Evolutionary conservation across 495 filamentous ascomycete species (phyloP).

Genomic region (Hyaloscypha variabilis): DNA sequence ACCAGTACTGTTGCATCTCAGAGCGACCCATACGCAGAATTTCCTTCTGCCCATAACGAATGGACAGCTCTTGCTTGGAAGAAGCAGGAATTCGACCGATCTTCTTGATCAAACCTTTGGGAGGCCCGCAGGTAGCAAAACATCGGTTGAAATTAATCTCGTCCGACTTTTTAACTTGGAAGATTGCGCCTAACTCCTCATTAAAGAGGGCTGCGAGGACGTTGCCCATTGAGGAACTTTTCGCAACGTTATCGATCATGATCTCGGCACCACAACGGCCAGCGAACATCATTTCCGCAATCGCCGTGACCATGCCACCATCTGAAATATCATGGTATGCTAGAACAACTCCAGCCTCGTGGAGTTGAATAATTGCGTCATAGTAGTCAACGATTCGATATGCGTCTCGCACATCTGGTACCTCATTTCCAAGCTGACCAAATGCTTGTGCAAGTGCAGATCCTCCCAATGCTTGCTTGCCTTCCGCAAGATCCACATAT

Average conservation of each 20-base stretch:
- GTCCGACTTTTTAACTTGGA: slow-evolving; percentile 86
- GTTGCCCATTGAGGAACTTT: slow-evolving; percentile 57
- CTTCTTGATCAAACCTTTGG: slow-evolving; percentile 74
- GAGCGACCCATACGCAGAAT: slow-evolving; percentile 70
- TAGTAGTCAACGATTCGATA: slow-evolving; percentile 89
- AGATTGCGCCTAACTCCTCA: slow-evolving; percentile 96
- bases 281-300: slow-evolving; percentile 98
- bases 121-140: slow-evolving; percentile 91
- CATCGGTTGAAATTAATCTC: slow-evolving; percentile 84
- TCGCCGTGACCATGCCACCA: slow-evolving; percentile 88
- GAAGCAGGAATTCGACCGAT: slow-evolving; percentile 72
- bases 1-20: slow-evolving; percentile 86
- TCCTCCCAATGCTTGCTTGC: slow-evolving; percentile 80
- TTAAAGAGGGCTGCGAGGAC: slow-evolving; percentile 84
- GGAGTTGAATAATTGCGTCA: slow-evolving; percentile 83
- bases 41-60: slow-evolving; percentile 67
- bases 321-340: slow-evolving; percentile 96
- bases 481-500: slow-evolving; percentile 85
- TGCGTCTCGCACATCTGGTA: slow-evolving; percentile 82
- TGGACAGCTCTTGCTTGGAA: slow-evolving; percentile 76
- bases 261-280: slow-evolving; percentile 88
- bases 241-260: slow-evolving; percentile 72
- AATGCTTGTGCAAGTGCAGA: slow-evolving; percentile 94
- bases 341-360: slow-evolving; percentile 83
- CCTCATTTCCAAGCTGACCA: slow-evolving; percentile 79